Base-by-base conservation (phyloP, 2,329 filamentous ascomycete species). In the Xylaria hypoxylon region DNA sequence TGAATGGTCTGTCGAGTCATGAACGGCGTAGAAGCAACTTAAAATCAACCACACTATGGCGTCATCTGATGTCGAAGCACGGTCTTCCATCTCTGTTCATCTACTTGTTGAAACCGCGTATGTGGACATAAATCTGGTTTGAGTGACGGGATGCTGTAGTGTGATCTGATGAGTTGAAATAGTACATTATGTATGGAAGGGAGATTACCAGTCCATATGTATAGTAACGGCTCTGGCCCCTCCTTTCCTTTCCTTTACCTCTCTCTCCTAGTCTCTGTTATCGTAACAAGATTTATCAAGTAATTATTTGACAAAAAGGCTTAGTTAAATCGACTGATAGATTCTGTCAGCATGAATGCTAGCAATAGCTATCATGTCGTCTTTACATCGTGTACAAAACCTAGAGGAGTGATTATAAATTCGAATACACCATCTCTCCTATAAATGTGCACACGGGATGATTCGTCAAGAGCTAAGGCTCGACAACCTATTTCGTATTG, bases 1-100 rank as follows among this genome's bases (percentile, higher is more conserved):
- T 56, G 50, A 24, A 26, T 26, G 31, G 6, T 2, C 13, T 28
- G 3, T 19, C 56, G 61, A 67, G 60, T 67, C 61, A 64, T 60
- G 35, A 40, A 28, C 48, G 33, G 47, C 19, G 44, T 28, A 8
- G 50, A 19, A 44, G 13, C 17, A 52, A 42, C 44, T 51, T 26
- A 38, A 53, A 67, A 60, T 38, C 19, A 33, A 40, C 45, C 40
- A 51, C 50, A 60, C 38, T 28, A 60, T 56, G 17, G 28, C 56
- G 56, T 60, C 60, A 60, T 64, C 31, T 1, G 17, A 63, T 26
- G 10, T 40, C 35, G 15, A 26, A 33, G 45, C 15, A 17, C 22
- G 10, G 15, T 6, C 19, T 40, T 17, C 19, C 7, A n/a, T 52
- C n/a, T 52, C 28, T 35, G 11, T 5, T 5, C 17, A 51, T 22